Conservation (phyloP, 163 green algal species). For the Scenedesmus sp. region DNA sequence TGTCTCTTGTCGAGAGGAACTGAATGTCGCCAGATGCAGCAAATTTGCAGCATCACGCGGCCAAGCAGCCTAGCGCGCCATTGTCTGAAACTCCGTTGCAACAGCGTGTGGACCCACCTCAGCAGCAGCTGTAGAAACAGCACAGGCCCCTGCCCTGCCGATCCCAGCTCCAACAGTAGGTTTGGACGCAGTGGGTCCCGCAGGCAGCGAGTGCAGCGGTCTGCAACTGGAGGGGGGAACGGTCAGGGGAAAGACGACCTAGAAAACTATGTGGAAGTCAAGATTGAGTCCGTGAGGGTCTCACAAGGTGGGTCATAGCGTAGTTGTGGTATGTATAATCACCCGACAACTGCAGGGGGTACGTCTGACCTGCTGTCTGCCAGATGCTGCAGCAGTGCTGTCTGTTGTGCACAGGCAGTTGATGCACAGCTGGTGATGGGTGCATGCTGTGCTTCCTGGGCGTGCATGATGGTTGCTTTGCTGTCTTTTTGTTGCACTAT, state of each 20-base stretch:
- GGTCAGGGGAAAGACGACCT: not conserved
- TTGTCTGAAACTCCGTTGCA: not conserved
- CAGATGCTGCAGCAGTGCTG: not conserved
- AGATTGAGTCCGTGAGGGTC: constrained; percentile 61
- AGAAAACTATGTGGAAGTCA: constrained; percentile 56
- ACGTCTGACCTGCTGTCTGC: not conserved
- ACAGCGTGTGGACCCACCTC: constrained; percentile 8
- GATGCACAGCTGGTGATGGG: not conserved
- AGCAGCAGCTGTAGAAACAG: constrained; percentile 9
- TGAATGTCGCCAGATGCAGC: not conserved
- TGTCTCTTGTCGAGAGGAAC: not conserved
- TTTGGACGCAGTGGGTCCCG: not conserved
- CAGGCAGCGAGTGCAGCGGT: constrained; percentile 11
- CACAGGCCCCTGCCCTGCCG: not conserved
- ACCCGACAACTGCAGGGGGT: not conserved
- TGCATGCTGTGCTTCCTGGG: not conserved
- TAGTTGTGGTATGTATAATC: not conserved
- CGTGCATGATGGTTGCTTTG: not conserved
- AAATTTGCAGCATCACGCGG: not conserved
- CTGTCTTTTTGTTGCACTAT: not conserved
- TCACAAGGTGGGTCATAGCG: constrained; percentile 13
- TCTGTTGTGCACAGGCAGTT: not conserved
- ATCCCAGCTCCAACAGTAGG: not conserved
- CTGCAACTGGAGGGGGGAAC: not conserved
- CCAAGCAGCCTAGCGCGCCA: constrained; percentile 4